Evolutionary conservation across 495 filamentous ascomycete genomes (phyloP).

Genomic region (Saxophila tyrrhenica): DNA sequence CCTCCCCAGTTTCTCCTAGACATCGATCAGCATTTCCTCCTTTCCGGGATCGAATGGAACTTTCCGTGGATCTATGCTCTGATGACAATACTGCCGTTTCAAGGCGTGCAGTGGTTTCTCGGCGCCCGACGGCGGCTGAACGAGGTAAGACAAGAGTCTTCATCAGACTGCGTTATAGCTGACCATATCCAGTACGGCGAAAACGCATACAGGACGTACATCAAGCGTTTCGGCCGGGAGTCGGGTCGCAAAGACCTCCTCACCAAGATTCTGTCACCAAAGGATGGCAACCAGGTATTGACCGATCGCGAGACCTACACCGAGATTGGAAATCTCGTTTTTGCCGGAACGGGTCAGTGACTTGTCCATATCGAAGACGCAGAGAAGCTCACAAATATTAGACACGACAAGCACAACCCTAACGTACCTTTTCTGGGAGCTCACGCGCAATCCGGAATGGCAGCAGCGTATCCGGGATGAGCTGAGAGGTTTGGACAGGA

Average conservation of each 20-base stretch:
- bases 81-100: not conserved
- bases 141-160: not conserved
- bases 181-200: not conserved
- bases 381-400: slow-evolving; percentile 4
- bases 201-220: not conserved
- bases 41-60: not conserved
- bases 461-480: slow-evolving; percentile 18
- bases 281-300: not conserved
- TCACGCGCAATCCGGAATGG: slow-evolving; percentile 14
- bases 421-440: slow-evolving; percentile 19
- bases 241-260: slow-evolving; percentile 8
- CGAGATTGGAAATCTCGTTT: slow-evolving; percentile 8
- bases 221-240: not conserved
- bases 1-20: slow-evolving; percentile 2
- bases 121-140: not conserved
- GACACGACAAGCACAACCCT: slow-evolving; percentile 23
- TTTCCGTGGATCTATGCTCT: slow-evolving; percentile 3
- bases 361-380: slow-evolving; percentile 17
- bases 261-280: slow-evolving; percentile 4
- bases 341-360: slow-evolving; percentile 1
- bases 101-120: not conserved
- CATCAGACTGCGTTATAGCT: not conserved
- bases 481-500: not conserved
- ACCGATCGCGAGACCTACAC: slow-evolving; percentile 5
- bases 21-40: not conserved